Evolutionary conservation across 305 asterid genomes (phyloP).

Genomic region (Solanum aculeatissimum): DNA sequence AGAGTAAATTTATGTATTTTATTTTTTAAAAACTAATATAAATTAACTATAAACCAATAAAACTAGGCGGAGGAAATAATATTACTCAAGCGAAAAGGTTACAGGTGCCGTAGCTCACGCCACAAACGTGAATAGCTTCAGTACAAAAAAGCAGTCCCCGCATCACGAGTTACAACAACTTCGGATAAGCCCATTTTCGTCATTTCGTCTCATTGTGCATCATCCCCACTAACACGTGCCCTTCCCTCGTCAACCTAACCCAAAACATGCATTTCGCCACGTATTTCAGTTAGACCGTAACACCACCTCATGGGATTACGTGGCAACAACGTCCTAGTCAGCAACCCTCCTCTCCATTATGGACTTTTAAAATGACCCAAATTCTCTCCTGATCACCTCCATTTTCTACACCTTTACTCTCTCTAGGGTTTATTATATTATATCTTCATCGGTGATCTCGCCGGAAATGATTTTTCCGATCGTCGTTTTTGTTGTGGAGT

Average conservation of each 20-base stretch:
- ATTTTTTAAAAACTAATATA: too few species aligned
- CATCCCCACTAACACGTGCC: constrained; percentile 35
- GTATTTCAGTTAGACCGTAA: neutral
- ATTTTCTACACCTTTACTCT: constrained; percentile 1
- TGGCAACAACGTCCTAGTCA: constrained; percentile 27
- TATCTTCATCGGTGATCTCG: neutral
- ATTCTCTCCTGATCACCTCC: constrained; percentile 2
- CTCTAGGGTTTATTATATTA: neutral
- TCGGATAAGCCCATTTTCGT: neutral
- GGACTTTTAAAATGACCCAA: constrained; percentile 3
- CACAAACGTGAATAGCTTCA: constrained; percentile 27
- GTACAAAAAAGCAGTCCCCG: neutral
- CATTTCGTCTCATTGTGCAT: constrained; percentile 2
- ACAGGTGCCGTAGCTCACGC: neutral
- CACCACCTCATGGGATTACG: constrained; percentile 27
- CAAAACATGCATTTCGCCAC: constrained; percentile 29
- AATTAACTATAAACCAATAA: too few species aligned
- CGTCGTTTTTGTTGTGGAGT: constrained; percentile 2
- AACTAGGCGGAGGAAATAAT: too few species aligned
- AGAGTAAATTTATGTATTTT: too few species aligned
- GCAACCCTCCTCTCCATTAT: neutral
- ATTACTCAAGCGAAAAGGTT: neutral
- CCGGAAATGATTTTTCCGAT: constrained; percentile 33
- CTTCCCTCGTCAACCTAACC: constrained; percentile 5
- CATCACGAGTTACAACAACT: neutral